phyloP scores from a whole-genome alignment of 1,284 basidiomycete genomes.

The Exobasidium cylindrosporum region DNA sequence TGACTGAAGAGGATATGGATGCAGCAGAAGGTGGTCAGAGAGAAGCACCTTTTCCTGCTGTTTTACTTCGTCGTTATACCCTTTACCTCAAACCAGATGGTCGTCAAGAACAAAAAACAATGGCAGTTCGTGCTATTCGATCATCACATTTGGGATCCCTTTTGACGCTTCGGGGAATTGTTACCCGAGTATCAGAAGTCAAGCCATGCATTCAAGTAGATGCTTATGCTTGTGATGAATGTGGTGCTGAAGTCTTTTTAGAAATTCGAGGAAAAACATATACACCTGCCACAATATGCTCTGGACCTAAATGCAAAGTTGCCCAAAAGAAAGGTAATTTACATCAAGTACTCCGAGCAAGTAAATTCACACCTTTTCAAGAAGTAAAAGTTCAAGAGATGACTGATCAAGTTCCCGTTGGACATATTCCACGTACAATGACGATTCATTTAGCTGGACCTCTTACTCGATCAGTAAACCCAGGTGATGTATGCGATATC shows the following conservation, averaged over 20 bases:
- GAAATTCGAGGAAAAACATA: constrained; percentile 93
- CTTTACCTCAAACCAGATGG: constrained; percentile 79
- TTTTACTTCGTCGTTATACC: constrained; percentile 88
- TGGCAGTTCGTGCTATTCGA: constrained; percentile 88
- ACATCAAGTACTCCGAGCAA: constrained; percentile 96
- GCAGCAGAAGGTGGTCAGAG: constrained; percentile 21
- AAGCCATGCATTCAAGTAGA: constrained; percentile 96
- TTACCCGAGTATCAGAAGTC: constrained; percentile 97
- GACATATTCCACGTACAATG: constrained; percentile 98
- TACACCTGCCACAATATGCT: constrained; percentile 79
- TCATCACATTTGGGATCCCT: constrained; percentile 82
- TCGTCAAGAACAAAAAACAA: constrained; percentile 38
- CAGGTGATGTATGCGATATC: constrained; percentile 91
- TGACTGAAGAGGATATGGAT: constrained; percentile 50
- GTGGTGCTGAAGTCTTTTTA: constrained; percentile 97
- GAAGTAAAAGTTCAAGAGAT: constrained; percentile 99
- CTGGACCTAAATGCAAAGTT: constrained; percentile 68
- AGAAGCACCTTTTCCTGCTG: constrained; percentile 64
- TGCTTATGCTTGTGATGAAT: constrained; percentile 97
- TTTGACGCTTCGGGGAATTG: constrained; percentile 94
- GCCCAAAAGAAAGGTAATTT: constrained; percentile 86
- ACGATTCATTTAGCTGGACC: constrained; percentile 88
- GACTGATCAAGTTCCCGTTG: constrained; percentile 99
- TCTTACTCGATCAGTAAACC: constrained; percentile 85
- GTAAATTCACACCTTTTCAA: constrained; percentile 96